Base-by-base conservation (phyloP, 208 protist species). In the Trypanosoma mega region DNA sequence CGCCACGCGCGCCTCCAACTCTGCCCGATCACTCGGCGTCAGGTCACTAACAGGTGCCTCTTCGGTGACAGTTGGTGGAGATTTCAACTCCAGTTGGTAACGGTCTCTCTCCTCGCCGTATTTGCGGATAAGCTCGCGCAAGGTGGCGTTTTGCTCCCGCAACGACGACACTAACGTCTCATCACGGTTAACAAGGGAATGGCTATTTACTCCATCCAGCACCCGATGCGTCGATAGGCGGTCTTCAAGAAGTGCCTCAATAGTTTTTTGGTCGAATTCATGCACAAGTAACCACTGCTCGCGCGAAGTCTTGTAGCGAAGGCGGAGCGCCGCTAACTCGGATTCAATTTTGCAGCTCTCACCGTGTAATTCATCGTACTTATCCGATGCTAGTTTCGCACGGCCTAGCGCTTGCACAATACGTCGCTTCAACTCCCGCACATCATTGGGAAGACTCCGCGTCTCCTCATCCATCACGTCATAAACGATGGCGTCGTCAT, bases 261-360 rank as follows among this genome's bases (percentile, higher is more conserved):
- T 80, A 0, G 64, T 51, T 5, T 34, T 29, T 11, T 75, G 63
- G 18, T 80, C 58, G 20, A 57, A 31, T 39, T 67, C 44, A 12
- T 71, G 66, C 1, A 68, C 58, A 21, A 46, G 21, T 16, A 58
- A 16, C 70, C 68, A 80, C n/a, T 67, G 16, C 30, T 80, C 67
- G 0, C 74, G 72, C 23, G 64, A 72, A 3, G 54, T 59, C 34
- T 48, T 53, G 41, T 76, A 67, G 36, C 52, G 50, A 3, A 63
- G 60, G n/a, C 60, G 67, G 29, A 73, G 8, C 6, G 60, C 41
- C 2, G 59, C 55, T 11, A 80, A 37, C 31, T 80, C 63, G 24
- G 56, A 39, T 43, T 85, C 67, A 9, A 85, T 66, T 11, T 41
- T 46, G 14, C 34, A 65, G 68, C 74, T 80, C 9, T 85, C 78